Base-by-base conservation (phyloP, 495 filamentous ascomycete genomes). In the Hyphodiscus hymeniophilus region DNA sequence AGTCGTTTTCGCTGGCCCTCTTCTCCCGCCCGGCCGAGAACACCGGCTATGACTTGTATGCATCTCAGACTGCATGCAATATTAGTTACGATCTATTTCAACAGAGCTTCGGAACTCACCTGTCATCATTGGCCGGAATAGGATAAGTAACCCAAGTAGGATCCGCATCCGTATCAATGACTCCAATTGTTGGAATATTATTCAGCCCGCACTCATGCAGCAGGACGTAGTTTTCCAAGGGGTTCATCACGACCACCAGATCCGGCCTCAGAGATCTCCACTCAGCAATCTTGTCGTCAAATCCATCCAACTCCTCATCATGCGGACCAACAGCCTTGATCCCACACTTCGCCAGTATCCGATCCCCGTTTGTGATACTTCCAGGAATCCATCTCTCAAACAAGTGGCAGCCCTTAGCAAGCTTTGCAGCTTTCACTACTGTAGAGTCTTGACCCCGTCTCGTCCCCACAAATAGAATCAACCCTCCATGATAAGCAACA, bases 81-180 rank as follows among this genome's bases (percentile, higher is more conserved):
- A n/a, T 61, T 41, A 52, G 48, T 51, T 44, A 55, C 45, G 17
- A 24, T 20, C 1, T 10, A 4, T 28, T 10, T 28, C 26, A 10
- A 4, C 26, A 4, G 10, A 5, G 5, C 26, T 15, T 22, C 11
- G 8, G 31, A 28, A 63, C 72, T 59, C 59, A 85, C 81, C 81
- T 85, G 66, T 99, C 92, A 59, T 99, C 92, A 61, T 99, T 99
- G 16, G 88, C 85, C 4, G 92, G 92, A 54, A 99, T 95, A 2
- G 87, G 86, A 64, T 99, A 99, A 6, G 92, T 99, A 24, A 97
- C 88, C 73, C 87, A 88, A 1, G 86, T 88, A 3, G 92, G 88
- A 66, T 99, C 80, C 5, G 85, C 80, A 66, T 99, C 83, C 0
- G 92, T 96, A 69, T 99, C 92, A 42, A 97, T 81, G 34, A 99